phyloP scores from a whole-genome alignment of 179 eudicot genomes.

The Silene coronaria region DNA sequence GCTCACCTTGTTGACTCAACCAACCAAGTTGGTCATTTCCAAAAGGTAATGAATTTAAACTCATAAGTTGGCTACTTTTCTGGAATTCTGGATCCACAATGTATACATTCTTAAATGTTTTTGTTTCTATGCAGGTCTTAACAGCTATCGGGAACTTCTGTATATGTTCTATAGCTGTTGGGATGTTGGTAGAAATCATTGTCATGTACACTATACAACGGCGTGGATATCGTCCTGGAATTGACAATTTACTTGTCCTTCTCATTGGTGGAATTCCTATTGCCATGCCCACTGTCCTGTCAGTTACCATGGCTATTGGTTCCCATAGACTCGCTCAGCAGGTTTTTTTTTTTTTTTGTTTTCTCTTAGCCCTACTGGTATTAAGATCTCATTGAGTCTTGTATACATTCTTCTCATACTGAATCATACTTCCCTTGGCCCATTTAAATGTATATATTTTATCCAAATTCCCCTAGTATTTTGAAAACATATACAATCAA shows the following conservation, averaged over 20 bases:
- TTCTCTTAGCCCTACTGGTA: constrained; percentile 5
- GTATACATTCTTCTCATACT: no score
- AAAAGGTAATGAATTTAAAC: constrained; percentile 43
- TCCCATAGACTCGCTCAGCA: constrained; percentile 85
- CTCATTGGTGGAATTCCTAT: constrained; percentile 94
- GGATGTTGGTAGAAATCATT: constrained; percentile 71
- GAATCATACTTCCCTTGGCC: no score
- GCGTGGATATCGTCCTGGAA: constrained; percentile 73
- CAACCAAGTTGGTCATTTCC: constrained; percentile 90
- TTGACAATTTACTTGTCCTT: constrained; percentile 84
- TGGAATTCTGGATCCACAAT: not conserved
- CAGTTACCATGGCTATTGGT: constrained; percentile 94
- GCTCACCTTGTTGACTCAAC: constrained; percentile 86
- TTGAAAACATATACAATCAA: no score
- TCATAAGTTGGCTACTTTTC: not conserved
- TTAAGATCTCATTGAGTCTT: no score
- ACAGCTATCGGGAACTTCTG: constrained; percentile 92
- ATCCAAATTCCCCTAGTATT: no score
- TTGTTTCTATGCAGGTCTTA: constrained; percentile 46
- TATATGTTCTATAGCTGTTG: constrained; percentile 87
- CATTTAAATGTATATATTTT: no score
- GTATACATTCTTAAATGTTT: constrained; percentile 5
- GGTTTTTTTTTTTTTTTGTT: constrained; percentile 40
- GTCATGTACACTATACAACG: constrained; percentile 90
- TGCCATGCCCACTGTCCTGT: constrained; percentile 95